These are phyloP conservation scores for Euphorbia tirucalli DNA, from an alignment of 345 rosid species.

Conservation along the genomic window DNA sequence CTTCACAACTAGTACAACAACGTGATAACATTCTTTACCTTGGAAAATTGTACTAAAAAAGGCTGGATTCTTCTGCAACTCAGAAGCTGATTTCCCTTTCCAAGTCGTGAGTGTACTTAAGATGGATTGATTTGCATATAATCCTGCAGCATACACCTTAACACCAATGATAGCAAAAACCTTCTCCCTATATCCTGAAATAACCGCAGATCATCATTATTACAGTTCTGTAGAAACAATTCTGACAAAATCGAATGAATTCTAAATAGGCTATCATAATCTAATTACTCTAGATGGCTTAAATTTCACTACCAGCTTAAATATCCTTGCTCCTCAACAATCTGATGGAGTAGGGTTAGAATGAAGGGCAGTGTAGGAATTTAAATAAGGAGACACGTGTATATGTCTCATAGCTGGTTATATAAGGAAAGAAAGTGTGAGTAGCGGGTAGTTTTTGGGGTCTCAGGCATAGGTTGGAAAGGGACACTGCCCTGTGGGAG, in stretches of 20 bases:
- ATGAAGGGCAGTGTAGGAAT: too few relatives aligned
- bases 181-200: constrained; percentile 84
- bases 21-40: constrained; percentile 29
- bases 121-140: constrained; percentile 54
- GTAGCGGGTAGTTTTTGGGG: too few relatives aligned
- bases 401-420: too few relatives aligned
- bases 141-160: constrained; percentile 85
- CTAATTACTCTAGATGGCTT: background rate
- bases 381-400: too few relatives aligned
- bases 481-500: too few relatives aligned
- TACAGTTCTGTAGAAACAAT: background rate
- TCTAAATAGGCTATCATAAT: background rate
- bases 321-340: background rate
- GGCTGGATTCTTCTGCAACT: constrained; percentile 50
- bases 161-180: constrained; percentile 78
- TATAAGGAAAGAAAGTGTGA: too few relatives aligned
- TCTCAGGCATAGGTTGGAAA: too few relatives aligned
- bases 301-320: background rate
- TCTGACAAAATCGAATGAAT: too few relatives aligned
- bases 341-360: too few relatives aligned
- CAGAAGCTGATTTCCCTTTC: constrained; percentile 55
- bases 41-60: constrained; percentile 49
- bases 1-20: background rate
- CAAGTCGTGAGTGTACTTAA: constrained; percentile 39
- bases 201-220: constrained; percentile 4